Evolutionary conservation across 345 rosid species (phyloP).

Genomic region (Ceriops zippeliana): DNA sequence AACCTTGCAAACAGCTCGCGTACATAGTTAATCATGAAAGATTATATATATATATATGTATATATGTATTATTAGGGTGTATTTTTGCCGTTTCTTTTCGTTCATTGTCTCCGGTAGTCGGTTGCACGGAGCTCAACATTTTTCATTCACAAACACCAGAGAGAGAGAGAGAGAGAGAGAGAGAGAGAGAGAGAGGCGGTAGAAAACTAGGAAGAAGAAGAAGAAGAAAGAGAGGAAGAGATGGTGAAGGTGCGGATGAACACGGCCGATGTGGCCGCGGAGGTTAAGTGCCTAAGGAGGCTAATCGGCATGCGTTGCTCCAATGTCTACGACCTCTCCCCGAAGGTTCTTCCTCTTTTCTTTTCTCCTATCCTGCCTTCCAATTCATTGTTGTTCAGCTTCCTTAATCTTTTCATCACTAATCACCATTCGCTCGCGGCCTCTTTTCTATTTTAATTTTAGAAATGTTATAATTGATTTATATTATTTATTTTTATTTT

Average conservation of each 20-base stretch:
- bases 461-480: neutral
- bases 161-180: no score
- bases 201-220: neutral
- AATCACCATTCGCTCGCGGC: neutral
- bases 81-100: no score
- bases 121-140: no score
- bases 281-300: constrained; percentile 81
- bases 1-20: no score
- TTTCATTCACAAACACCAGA: no score
- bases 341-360: constrained; percentile 51
- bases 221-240: neutral
- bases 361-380: neutral
- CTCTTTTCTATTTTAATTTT: neutral
- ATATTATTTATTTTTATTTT: neutral
- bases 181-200: neutral
- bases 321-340: constrained; percentile 94
- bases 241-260: constrained; percentile 99
- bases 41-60: no score
- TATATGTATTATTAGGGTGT: no score
- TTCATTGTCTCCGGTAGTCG: no score
- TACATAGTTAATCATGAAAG: no score
- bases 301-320: constrained; percentile 97
- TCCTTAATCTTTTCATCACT: neutral
- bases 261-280: constrained; percentile 99
- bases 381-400: neutral